Conservation (phyloP, 2,329 filamentous ascomycete genomes). For the Trichoderma koningiopsis region DNA sequence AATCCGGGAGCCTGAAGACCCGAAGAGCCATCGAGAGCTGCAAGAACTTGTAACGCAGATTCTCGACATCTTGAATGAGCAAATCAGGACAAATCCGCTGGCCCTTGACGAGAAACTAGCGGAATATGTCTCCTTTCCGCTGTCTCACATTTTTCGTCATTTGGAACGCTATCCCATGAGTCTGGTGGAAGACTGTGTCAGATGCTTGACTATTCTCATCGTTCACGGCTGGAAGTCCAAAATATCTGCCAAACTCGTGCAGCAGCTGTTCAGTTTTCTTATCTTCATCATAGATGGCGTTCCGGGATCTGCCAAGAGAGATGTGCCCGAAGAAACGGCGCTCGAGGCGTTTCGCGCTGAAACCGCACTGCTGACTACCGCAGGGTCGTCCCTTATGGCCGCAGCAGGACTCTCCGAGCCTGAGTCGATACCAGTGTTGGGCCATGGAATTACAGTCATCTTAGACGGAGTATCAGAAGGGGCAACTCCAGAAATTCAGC, state of each 20-base stretch:
- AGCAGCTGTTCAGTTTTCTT: constrained; percentile 83
- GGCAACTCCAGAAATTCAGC: constrained; percentile 66
- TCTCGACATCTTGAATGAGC: constrained; percentile 48
- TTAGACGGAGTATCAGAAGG: constrained; percentile 72
- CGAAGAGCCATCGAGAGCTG: constrained; percentile 48
- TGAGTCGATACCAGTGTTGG: constrained; percentile 73
- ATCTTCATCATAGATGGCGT: constrained; percentile 78
- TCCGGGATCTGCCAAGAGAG: constrained; percentile 53
- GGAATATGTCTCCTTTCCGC: constrained; percentile 92
- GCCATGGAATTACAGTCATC: constrained; percentile 78
- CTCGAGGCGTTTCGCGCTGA: constrained; percentile 72
- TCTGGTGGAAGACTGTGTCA: constrained; percentile 74
- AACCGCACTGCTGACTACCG: constrained; percentile 62
- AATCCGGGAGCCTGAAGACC: constrained; percentile 50
- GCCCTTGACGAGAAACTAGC: constrained; percentile 78
- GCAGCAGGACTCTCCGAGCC: constrained; percentile 55
- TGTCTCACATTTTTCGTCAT: constrained; percentile 81
- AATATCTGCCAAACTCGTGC: constrained; percentile 71
- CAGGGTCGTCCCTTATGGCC: constrained; percentile 53
- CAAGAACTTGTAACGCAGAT: constrained; percentile 50
- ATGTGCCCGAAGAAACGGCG: constrained; percentile 71
- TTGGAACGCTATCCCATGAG: constrained; percentile 71
- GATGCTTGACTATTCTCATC: constrained; percentile 74
- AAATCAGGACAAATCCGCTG: constrained; percentile 47
- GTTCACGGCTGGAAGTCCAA: constrained; percentile 75